phyloP scores from a whole-genome alignment of 345 rosid species.

The Excoecaria cochinchinensis region DNA sequence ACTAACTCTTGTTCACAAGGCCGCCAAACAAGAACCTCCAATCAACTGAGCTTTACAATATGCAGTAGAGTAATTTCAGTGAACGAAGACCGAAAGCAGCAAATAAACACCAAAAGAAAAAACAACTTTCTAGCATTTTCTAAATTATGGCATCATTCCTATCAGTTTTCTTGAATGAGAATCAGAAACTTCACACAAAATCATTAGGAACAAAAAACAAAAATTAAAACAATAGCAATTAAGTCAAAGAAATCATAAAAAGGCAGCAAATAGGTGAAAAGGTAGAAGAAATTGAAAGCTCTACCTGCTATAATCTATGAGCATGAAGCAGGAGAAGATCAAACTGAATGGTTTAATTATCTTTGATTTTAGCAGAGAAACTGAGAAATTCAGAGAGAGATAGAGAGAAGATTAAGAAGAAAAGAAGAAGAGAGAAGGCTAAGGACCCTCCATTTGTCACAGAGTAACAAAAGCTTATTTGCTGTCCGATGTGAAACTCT shows the following conservation, averaged over 20 bases:
- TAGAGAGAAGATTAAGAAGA: constrained; percentile 14
- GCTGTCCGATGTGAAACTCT: constrained; percentile 54
- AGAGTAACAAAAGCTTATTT: constrained; percentile 31
- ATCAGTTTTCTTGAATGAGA: constrained; percentile 21
- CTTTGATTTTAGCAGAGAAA: not conserved
- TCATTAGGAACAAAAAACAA: not conserved
- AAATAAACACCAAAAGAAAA: not conserved
- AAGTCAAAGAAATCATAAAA: not conserved
- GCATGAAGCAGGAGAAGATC: constrained; percentile 17
- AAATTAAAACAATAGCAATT: not conserved
- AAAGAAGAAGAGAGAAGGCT: constrained; percentile 9
- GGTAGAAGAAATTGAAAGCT: not conserved
- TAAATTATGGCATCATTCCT: not conserved
- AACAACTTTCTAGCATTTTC: constrained; percentile 3
- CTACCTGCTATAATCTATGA: constrained; percentile 20
- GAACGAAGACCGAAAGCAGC: constrained; percentile 13
- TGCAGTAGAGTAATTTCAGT: not conserved
- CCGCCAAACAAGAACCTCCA: not conserved
- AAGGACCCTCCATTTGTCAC: constrained; percentile 36
- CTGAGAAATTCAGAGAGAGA: not conserved
- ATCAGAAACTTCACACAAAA: constrained; percentile 4
- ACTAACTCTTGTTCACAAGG: not conserved
- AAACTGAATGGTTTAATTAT: not conserved
- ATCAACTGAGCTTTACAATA: constrained; percentile 2
- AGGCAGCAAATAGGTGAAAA: not conserved